Evolutionary conservation across 2,329 filamentous ascomycete genomes (phyloP), one percentile per base, ranked within the genome.

Genomic region (Diaporthe longicolla): DNA sequence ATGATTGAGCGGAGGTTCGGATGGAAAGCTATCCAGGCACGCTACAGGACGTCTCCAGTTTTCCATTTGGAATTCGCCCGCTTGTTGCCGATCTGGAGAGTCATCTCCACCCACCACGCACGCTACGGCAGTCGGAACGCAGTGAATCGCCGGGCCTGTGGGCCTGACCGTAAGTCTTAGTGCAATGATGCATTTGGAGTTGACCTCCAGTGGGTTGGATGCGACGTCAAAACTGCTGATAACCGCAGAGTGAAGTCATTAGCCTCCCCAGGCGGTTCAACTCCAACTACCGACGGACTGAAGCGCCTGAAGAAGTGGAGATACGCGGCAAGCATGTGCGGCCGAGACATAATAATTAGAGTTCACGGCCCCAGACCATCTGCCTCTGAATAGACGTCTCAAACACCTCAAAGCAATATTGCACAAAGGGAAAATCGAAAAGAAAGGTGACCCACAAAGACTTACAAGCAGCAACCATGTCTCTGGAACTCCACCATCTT

Each of bases 401-500:
- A 54, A 52, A 50, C 32, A 52, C 15, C 5, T 43, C 15, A 19
- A 24, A 40, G 9, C 15, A 10, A 4, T 5, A 26, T 68, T 21
- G 29, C 24, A 40, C 26, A 1, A 40, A 19, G 24, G 4, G 9
- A 6, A 11, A 15, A 2, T n/a, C 5, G 32, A 26, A 26, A 11
- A 19, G 48, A 40, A 21, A 24, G 10, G 15, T 24, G 13, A 0
- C 6, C 19, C 6, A 24, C 13, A 32, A 37, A 37, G 11, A 26
- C 26, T 24, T 9, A 50, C 3, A 13, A 19, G 19, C 9, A 17
- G 48, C n/a, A n/a, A 32, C 11, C 5, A 77, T 75, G 76, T 70
- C 58, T 57, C 80, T 88, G 57, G 81, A 80, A 40, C 77, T 90
- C 26, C 88, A 90, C 78, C 89, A 91, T 77, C 86, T 90, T n/a